phyloP scores from a whole-genome alignment of 2,329 filamentous ascomycete genomes.

The Orbilia ellipsospora region DNA sequence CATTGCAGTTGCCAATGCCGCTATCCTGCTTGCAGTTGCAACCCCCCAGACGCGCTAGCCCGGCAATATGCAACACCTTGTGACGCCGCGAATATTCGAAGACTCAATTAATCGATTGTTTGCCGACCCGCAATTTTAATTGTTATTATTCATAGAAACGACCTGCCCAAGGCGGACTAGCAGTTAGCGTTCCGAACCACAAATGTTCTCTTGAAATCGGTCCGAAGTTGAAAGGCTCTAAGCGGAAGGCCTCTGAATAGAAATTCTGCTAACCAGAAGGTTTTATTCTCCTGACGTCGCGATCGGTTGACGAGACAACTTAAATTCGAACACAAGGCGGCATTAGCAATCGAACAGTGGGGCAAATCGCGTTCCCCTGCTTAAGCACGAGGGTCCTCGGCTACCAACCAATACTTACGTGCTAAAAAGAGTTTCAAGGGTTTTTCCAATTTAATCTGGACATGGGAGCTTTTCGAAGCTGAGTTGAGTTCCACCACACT shows the following conservation, averaged over 20 bases:
- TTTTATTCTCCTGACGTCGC: slow-evolving; percentile 4
- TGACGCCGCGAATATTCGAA: too few species aligned
- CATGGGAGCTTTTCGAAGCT: slow-evolving; percentile 21
- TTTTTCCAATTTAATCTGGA: slow-evolving; percentile 30
- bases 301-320: background rate
- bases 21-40: too few species aligned
- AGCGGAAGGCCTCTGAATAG: too few species aligned
- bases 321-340: slow-evolving; percentile 28
- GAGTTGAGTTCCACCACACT: slow-evolving; percentile 7
- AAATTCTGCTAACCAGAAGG: background rate
- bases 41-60: slow-evolving; percentile 11
- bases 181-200: background rate
- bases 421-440: slow-evolving; percentile 10
- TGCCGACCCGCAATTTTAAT: too few species aligned
- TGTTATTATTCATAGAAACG: background rate
- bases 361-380: slow-evolving; percentile 23
- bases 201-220: too few species aligned
- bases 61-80: background rate
- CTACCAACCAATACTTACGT: slow-evolving; percentile 35
- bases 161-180: slow-evolving; percentile 7
- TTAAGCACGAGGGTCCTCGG: slow-evolving; percentile 37
- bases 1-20: slow-evolving; percentile 25
- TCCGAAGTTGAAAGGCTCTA: too few species aligned
- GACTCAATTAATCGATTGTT: too few species aligned
- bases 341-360: slow-evolving; percentile 32